Evolutionary conservation across 1,139 yeast species (phyloP).

Genomic region (Nadsonia commutata): DNA sequence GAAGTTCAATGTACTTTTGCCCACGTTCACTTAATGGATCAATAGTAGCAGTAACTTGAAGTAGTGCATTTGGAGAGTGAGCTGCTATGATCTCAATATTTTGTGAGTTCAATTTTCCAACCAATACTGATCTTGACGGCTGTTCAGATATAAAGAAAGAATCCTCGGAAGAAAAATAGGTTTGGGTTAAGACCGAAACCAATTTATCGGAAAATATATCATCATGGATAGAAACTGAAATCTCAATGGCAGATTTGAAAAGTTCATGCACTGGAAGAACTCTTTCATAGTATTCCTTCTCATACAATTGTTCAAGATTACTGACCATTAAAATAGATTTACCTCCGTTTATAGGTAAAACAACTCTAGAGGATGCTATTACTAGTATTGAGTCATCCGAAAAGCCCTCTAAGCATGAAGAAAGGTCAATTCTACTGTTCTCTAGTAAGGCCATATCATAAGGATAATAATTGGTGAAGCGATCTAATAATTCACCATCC

Average conservation of each 20-base stretch:
- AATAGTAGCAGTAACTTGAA: constrained; percentile 41
- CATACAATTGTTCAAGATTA: constrained; percentile 13
- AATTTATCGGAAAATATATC: constrained; percentile 15
- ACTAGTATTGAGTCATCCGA: constrained; percentile 13
- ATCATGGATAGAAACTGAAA: constrained; percentile 1
- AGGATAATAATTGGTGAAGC: neutral
- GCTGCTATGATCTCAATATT: neutral
- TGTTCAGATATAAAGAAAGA: neutral
- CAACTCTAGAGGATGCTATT: neutral
- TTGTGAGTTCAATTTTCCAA: neutral
- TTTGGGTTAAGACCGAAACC: constrained; percentile 12
- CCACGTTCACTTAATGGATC: constrained; percentile 64
- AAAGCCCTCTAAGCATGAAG: no score
- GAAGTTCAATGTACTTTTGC: constrained; percentile 31
- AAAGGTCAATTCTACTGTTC: neutral
- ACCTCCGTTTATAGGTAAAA: neutral
- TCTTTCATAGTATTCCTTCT: constrained; percentile 16
- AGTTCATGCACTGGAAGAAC: constrained; percentile 12
- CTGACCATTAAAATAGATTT: constrained; percentile 2
- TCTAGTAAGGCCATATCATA: neutral
- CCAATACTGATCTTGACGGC: neutral
- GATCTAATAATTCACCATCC: neutral
- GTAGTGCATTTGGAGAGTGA: constrained; percentile 8
- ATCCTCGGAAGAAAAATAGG: constrained; percentile 4
- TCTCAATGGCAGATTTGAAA: constrained; percentile 4